Evolutionary conservation across 2,329 filamentous ascomycete genomes (phyloP), one percentile per base, ranked within the genome.

Genomic region (Incumbomyces delicatus): DNA sequence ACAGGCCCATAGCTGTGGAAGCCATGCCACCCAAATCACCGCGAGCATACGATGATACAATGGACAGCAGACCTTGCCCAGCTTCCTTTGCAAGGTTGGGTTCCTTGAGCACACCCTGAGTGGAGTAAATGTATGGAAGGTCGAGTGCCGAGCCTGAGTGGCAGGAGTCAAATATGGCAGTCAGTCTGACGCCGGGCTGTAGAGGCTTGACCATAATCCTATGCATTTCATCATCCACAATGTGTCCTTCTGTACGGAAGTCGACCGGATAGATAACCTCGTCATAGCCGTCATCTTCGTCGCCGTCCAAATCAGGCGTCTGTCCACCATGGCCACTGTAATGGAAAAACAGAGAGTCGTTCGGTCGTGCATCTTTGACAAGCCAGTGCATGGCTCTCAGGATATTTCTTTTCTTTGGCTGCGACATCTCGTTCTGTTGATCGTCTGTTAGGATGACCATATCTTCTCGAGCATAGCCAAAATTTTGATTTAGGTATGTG

Each of bases 401-500:
- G 47, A 96, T 94, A 62, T 96, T 96, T 56, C 87, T 85, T 66
- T 95, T 95, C 4, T 88, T 95, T 7, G 90, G 90, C 68, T 95
- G 87, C 67, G 87, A 94, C 85, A 95, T 94, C 20, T 87, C 87
- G 58, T 95, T 95, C 64, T 95, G 87, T 69, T 95, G 89, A 63
- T 96, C 90, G 62, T 96, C 90, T 33, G 90, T 95, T 63, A 96
- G 75, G 52, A 92, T 82, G 16, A 96, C 90, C 90, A 96, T 96
- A 61, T 96, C 48, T 66, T 95, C 90, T 49, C 88, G 75, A 67
- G 87, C 88, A 66, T 96, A 96, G 27, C 85, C 85, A 64, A 94
- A 95, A 61, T 87, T 81, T 65, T 89, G 80, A 53, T 87, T 86
- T 49, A 96, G 72, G 62, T 95, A 96, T 41, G 77, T 76, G 17